Percentiles rank a stretch among this genome's conserved stretches.
phyloP scores from a whole-genome alignment of 176 grass and related monocot species.

The Zea luxurians region DNA sequence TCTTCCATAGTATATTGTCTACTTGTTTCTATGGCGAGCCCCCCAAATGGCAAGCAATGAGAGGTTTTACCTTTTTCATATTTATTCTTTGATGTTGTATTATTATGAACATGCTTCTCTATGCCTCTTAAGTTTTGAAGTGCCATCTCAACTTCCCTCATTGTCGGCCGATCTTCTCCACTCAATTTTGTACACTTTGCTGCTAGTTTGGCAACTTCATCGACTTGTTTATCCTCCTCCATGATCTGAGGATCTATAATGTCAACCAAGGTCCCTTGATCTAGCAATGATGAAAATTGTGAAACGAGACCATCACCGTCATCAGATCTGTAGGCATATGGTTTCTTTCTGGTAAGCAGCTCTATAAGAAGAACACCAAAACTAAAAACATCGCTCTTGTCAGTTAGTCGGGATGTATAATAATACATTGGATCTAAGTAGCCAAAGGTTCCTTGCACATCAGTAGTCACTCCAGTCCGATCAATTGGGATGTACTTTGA shows the following conservation, averaged over 20 bases:
- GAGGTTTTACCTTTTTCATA: neutral
- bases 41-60: neutral
- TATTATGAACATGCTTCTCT: slow-evolving; percentile 1
- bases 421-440: slow-evolving; percentile 55
- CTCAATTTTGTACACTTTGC: no score
- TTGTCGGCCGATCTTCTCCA: no score
- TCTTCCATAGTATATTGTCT: slow-evolving; percentile 16
- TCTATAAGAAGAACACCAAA: slow-evolving; percentile 43
- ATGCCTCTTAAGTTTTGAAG: neutral
- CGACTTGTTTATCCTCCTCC: no score
- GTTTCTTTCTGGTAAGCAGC: slow-evolving; percentile 43
- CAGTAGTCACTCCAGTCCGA: slow-evolving; percentile 44
- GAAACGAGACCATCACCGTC: neutral
- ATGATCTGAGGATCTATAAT: no score
- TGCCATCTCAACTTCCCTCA: no score
- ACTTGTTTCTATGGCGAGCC: neutral
- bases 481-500: slow-evolving; percentile 42
- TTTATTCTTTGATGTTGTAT: neutral
- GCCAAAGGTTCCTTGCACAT: slow-evolving; percentile 5
- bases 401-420: slow-evolving; percentile 36
- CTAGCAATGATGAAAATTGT: no score
- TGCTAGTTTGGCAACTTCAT: no score
- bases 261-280: no score
- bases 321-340: neutral
- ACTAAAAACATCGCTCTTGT: no score